phyloP scores from a whole-genome alignment of 495 filamentous ascomycete species.

The Geoglossum glabrum region DNA sequence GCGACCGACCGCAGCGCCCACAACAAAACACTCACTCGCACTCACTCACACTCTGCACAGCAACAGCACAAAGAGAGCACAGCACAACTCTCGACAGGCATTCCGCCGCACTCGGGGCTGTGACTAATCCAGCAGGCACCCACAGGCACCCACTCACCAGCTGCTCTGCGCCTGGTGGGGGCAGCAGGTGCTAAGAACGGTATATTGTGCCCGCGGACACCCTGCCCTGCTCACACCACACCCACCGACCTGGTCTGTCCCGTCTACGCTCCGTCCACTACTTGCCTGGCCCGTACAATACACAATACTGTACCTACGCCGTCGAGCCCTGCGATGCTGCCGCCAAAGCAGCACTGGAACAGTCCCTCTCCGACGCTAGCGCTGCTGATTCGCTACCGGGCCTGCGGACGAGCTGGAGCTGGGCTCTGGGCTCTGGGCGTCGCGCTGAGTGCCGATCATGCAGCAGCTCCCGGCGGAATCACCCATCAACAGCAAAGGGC shows the following conservation, averaged over 20 bases:
- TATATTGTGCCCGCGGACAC: no score
- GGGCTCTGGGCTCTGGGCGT: background rate
- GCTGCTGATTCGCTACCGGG: background rate
- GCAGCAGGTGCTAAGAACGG: no score
- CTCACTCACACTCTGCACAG: background rate
- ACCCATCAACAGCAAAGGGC: background rate
- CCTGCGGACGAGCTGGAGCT: background rate
- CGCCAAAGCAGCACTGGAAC: no score
- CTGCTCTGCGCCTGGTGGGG: no score
- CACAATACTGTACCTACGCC: no score
- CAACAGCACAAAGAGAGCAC: background rate
- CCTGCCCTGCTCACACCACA: no score
- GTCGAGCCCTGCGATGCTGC: no score
- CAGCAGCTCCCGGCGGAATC: background rate
- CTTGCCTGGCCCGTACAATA: no score
- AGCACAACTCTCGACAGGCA: background rate
- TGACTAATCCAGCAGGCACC: background rate
- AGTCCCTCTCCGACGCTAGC: no score
- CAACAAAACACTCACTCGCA: background rate
- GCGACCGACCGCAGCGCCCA: background rate
- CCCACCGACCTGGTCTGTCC: no score
- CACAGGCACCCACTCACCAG: background rate
- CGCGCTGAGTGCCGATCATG: background rate
- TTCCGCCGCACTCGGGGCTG: background rate
- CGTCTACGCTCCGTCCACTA: no score